A percentile compares a stretch with the other conserved stretches of the same genome.
Evolutionary conservation across 1,284 basidiomycete species (phyloP).

Genomic region (Leccinum angustisporum): DNA sequence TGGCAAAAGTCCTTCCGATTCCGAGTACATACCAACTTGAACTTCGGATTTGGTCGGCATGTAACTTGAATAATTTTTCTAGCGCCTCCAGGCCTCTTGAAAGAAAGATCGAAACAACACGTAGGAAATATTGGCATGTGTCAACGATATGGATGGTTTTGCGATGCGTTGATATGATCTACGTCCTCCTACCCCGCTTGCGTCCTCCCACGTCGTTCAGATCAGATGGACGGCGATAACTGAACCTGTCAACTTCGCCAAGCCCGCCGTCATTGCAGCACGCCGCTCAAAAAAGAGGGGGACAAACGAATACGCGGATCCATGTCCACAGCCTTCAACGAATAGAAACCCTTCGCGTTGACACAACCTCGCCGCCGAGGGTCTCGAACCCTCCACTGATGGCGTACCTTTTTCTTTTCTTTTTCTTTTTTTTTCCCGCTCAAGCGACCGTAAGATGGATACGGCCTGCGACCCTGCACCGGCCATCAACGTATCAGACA

Average conservation of each 20-base stretch:
- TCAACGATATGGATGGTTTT: neutral
- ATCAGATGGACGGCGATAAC: constrained; percentile 1
- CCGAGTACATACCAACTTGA: neutral
- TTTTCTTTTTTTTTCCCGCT: neutral
- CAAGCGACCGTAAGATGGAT: neutral
- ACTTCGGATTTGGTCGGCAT: neutral
- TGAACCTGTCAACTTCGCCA: constrained; percentile 2
- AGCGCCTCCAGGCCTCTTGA: neutral
- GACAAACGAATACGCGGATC: neutral
- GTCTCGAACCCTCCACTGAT: neutral
- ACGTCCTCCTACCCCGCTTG: neutral
- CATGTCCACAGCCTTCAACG: neutral
- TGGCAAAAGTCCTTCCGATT: neutral
- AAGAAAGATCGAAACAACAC: neutral
- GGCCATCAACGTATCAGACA: neutral
- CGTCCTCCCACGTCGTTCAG: constrained; percentile 4
- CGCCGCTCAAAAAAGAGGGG: neutral
- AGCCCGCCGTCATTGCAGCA: neutral
- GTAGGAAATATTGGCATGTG: neutral
- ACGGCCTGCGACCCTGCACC: neutral
- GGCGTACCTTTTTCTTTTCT: neutral
- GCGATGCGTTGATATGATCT: neutral
- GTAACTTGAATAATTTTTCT: neutral
- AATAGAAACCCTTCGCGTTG: neutral
- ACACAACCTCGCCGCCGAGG: constrained; percentile 1